Percentiles rank a stretch among this genome's conserved stretches.
Evolutionary conservation across 2,329 filamentous ascomycete species (phyloP).

Genomic region (Colletotrichum plurivorum): DNA sequence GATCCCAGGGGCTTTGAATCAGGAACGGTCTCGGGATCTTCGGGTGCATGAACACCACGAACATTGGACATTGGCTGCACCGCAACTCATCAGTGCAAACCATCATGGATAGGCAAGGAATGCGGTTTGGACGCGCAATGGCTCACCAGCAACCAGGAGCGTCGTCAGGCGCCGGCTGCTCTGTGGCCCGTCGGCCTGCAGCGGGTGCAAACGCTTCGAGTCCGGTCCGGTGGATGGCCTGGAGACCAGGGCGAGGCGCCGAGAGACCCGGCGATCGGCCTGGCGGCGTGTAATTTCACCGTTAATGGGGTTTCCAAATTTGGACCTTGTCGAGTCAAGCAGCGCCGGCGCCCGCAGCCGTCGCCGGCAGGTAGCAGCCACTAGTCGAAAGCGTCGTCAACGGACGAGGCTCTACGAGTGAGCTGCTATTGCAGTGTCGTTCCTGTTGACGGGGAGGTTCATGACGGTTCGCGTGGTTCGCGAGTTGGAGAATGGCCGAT

Average conservation of each 20-base stretch:
- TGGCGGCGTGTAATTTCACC: slow-evolving; percentile 28
- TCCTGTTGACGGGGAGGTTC: neutral
- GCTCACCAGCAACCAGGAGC: slow-evolving; percentile 3
- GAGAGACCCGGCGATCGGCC: slow-evolving; percentile 24
- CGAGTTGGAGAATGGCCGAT: neutral
- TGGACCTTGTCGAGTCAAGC: slow-evolving; percentile 14
- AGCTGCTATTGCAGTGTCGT: neutral
- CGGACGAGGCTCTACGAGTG: slow-evolving; percentile 7
- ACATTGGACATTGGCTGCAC: slow-evolving; percentile 9
- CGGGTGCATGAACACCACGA: slow-evolving; percentile 32
- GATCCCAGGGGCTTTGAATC: slow-evolving; percentile 23
- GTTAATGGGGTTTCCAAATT: slow-evolving; percentile 14
- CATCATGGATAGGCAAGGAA: neutral
- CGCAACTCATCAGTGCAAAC: neutral
- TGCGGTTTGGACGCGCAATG: neutral
- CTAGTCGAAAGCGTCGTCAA: neutral
- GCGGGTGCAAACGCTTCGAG: slow-evolving; percentile 6
- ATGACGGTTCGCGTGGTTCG: neutral
- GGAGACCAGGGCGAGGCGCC: slow-evolving; percentile 15
- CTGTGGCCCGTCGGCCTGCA: slow-evolving; percentile 5
- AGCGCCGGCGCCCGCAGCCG: neutral
- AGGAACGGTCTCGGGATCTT: slow-evolving; percentile 36
- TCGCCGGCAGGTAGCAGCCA: slow-evolving; percentile 4
- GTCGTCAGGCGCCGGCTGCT: slow-evolving; percentile 7
- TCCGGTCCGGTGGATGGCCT: slow-evolving; percentile 5